Percentiles rank a stretch among this genome's conserved stretches.
Conservation (phyloP, 139 green algal species). For the Ettlia oleoabundans region DNA sequence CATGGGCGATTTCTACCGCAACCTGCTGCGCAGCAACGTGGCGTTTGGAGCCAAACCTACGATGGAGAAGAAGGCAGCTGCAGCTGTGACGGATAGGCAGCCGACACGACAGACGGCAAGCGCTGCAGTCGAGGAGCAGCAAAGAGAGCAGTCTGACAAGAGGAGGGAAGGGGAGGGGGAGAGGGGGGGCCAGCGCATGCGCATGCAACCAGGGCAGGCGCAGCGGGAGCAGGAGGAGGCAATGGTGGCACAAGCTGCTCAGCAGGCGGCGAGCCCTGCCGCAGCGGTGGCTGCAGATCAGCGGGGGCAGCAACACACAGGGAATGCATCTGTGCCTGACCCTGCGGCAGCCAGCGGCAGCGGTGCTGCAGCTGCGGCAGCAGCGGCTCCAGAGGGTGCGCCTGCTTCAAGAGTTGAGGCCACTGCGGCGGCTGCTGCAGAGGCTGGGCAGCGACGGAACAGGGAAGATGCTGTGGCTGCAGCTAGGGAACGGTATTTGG, state of each 20-base stretch:
- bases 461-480: constrained; percentile 64
- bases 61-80: too few relatives aligned
- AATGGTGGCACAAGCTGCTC: too few relatives aligned
- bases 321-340: not conserved
- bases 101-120: too few relatives aligned
- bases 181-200: not conserved
- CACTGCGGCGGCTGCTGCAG: constrained; percentile 1
- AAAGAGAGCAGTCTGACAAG: not conserved
- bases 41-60: constrained; percentile 67
- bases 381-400: not conserved
- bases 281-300: not conserved
- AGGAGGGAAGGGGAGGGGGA: not conserved
- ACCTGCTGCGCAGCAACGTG: constrained; percentile 83
- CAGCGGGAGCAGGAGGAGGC: not conserved
- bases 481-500: constrained; percentile 82
- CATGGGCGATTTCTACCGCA: constrained; percentile 93
- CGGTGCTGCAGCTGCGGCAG: not conserved
- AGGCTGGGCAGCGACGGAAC: constrained; percentile 47
- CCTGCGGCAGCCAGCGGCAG: not conserved
- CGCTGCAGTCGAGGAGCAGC: not conserved
- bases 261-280: not conserved
- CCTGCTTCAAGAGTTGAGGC: not conserved
- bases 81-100: not conserved
- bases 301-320: not conserved
- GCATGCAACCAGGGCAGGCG: not conserved